Conservation (phyloP, 192 early-diverging fungal species). For the Dispira simplex region DNA sequence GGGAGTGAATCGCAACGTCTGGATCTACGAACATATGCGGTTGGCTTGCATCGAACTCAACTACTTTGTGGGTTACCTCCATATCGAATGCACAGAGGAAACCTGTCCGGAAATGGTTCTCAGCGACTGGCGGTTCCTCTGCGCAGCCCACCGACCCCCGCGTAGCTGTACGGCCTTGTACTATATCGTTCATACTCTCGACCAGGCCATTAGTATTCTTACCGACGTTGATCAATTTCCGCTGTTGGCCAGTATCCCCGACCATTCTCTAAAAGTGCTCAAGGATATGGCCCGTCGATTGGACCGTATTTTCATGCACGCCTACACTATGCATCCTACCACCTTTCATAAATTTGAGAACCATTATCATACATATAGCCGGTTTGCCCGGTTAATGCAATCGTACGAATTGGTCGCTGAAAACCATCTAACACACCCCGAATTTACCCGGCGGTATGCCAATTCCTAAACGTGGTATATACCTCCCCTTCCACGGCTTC, state of each 20-base stretch:
- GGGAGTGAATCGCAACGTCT: slow-evolving; percentile 41
- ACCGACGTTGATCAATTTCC: slow-evolving; percentile 64
- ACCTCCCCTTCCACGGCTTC: background rate
- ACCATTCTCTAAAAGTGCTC: slow-evolving; percentile 69
- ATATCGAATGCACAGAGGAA: slow-evolving; percentile 55
- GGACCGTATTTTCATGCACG: slow-evolving; percentile 94
- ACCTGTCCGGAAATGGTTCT: slow-evolving; percentile 90
- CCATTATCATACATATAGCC: slow-evolving; percentile 5
- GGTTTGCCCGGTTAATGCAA: background rate
- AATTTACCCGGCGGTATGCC: background rate
- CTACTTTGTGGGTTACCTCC: slow-evolving; percentile 51
- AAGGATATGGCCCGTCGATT: slow-evolving; percentile 77
- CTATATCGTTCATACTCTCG: slow-evolving; percentile 86
- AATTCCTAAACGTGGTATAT: background rate
- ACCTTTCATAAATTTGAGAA: slow-evolving; percentile 71
- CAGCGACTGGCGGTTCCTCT: slow-evolving; percentile 78
- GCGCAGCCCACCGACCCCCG: slow-evolving; percentile 72
- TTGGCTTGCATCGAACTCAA: slow-evolving; percentile 78
- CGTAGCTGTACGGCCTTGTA: slow-evolving; percentile 74
- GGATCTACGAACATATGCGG: slow-evolving; percentile 89
- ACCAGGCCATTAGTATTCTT: slow-evolving; percentile 68
- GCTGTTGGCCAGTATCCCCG: slow-evolving; percentile 47
- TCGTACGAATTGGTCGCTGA: background rate
- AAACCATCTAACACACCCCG: background rate
- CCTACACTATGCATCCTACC: slow-evolving; percentile 84